Evolutionary conservation across 495 filamentous ascomycete species (phyloP), one percentile per base, ranked within the genome.

Genomic region (Amorphotheca resinae): DNA sequence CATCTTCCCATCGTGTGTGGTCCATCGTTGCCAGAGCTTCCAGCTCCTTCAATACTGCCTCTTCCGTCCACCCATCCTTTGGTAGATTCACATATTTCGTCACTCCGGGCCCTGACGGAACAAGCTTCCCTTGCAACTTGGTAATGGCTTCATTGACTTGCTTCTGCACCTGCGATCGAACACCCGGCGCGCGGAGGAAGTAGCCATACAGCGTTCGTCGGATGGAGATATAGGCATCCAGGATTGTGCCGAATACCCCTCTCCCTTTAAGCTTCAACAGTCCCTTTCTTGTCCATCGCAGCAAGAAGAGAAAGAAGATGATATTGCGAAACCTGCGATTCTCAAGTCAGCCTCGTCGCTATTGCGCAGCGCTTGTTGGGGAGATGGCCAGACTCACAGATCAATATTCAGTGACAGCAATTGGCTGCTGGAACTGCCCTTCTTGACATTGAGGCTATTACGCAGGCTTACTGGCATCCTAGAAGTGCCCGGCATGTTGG

Each of bases 1-100:
- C 91, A 64, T 95, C 87, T 63, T 99, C 91, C 91, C 91, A 99
- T 48, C 80, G 72, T 9, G 87, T 91, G 64, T 95, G 91, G 46
- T 95, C 80, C 85, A 96, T 82, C 26, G 70, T 76, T 21, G 73
- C 77, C 48, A 96, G 65, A 52, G 77, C 75, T 31, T 77, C 73
- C 47, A 98, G 73, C 64, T 95, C 89, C 35, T 77, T 77, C 48
- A 76, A 73, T 14, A 96, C 69, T 51, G 79, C 77, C 9, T 93
- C 84, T 21, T 80, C 67, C 0, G 73, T 71, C 86, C 86, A 88
- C 48, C 87, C 87, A 51, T 94, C 80, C 57, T 82, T 81, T 7
- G 91, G 91, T 14, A 99, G 67, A 1, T 72, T 71, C 37, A 87
- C 59, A 56, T 89, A 84, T 32, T 82, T 72, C 33, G 72, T 82